Evolutionary conservation across 2,329 filamentous ascomycete genomes (phyloP).

Genomic region (Aspergillus glaucus): DNA sequence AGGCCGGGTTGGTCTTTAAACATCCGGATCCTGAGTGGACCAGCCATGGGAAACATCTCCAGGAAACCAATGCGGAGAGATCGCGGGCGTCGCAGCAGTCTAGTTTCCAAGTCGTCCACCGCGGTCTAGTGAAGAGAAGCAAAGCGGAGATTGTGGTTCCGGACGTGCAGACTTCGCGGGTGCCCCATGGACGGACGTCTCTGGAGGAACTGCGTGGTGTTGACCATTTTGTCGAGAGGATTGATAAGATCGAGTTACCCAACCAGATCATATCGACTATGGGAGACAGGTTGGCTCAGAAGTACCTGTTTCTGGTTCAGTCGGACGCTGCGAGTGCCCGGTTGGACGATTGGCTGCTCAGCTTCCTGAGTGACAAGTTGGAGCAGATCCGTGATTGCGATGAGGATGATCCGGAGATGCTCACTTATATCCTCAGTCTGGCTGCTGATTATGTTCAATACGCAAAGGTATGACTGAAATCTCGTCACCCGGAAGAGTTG

Average conservation of each 20-base stretch:
- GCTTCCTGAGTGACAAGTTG: conserved; percentile 33
- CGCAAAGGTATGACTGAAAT: conserved; percentile 27
- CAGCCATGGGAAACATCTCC: conserved; percentile 60
- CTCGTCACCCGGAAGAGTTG: neutral
- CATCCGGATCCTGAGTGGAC: conserved; percentile 75
- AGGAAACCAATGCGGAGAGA: conserved; percentile 48
- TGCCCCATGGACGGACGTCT: conserved; percentile 52
- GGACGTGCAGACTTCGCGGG: conserved; percentile 66
- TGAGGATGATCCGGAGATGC: conserved; percentile 32
- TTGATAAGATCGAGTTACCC: conserved; percentile 74
- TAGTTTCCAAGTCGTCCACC: conserved; percentile 59
- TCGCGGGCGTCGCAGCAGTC: conserved; percentile 40
- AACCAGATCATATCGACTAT: conserved; percentile 75
- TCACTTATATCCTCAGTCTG: conserved; percentile 30
- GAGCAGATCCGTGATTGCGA: conserved; percentile 40
- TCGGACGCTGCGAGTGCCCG: conserved; percentile 45
- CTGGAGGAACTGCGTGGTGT: conserved; percentile 73
- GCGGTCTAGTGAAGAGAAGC: conserved; percentile 44
- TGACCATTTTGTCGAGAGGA: conserved; percentile 60
- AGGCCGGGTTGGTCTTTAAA: conserved; percentile 39
- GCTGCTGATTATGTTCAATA: conserved; percentile 30
- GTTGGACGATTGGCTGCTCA: conserved; percentile 34
- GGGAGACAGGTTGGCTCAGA: conserved; percentile 70
- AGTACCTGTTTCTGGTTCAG: conserved; percentile 61
- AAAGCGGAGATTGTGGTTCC: conserved; percentile 54